A percentile compares a stretch with the other conserved stretches of the same genome.
Conservation (phyloP, 176 grass and related monocot genomes). For the Urochloa ruziziensis region DNA sequence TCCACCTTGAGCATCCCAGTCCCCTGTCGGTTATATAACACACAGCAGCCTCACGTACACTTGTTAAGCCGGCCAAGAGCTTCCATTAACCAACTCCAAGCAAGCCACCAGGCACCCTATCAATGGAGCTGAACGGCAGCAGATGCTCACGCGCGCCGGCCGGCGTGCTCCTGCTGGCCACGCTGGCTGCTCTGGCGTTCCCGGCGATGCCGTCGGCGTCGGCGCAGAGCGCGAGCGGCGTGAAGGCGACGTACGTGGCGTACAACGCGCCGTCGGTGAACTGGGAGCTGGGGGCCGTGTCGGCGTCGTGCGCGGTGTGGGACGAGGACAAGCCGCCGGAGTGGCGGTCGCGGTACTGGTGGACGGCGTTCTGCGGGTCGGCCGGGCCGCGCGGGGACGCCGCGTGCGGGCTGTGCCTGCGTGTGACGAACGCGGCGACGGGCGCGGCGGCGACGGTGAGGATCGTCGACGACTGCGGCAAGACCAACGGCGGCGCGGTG, state of each 20-base stretch:
- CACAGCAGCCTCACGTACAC: neutral
- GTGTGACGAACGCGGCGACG: constrained; percentile 43
- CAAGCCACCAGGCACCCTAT: neutral
- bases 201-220: neutral
- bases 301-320: constrained; percentile 45
- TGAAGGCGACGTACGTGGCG: constrained; percentile 36
- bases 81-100: neutral
- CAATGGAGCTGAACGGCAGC: neutral
- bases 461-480: constrained; percentile 46
- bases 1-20: neutral
- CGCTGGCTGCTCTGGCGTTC: neutral
- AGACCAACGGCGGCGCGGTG: neutral
- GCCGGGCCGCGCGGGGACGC: constrained; percentile 16
- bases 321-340: constrained; percentile 33
- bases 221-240: constrained; percentile 34
- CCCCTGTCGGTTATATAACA: neutral
- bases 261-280: constrained; percentile 38
- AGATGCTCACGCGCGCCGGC: neutral
- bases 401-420: constrained; percentile 39
- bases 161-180: neutral
- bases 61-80: neutral
- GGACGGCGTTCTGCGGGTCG: constrained; percentile 54
- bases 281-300: constrained; percentile 33
- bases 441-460: constrained; percentile 20
- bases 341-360: constrained; percentile 47